Percentiles rank a stretch among this genome's conserved stretches.
Conservation (phyloP, 2,329 filamentous ascomycete species). For the Emmonsia crescens region DNA sequence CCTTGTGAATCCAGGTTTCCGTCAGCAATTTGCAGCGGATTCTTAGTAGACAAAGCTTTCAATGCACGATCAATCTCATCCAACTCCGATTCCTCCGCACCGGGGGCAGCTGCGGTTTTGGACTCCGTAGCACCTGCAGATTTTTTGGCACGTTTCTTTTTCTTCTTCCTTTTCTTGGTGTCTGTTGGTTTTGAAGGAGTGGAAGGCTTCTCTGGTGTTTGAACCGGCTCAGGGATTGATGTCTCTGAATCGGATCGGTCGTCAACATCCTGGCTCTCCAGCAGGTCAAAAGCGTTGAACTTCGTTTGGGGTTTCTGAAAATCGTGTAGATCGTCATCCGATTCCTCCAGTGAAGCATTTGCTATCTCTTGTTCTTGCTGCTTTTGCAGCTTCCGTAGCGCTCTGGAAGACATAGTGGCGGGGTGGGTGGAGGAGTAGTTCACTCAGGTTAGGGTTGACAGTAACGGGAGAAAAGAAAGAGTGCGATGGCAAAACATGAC, state of each 20-base stretch:
- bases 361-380: conserved; percentile 41
- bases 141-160: conserved; percentile 40
- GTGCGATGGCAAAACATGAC: not conserved
- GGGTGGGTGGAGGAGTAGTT: not conserved
- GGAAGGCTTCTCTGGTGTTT: conserved; percentile 9
- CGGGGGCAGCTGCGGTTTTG: conserved; percentile 7
- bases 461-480: not conserved
- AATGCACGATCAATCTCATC: conserved; percentile 60
- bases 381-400: conserved; percentile 53
- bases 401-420: conserved; percentile 50
- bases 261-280: conserved; percentile 30
- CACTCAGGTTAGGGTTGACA: conserved; percentile 4
- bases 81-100: conserved; percentile 25
- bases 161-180: conserved; percentile 54
- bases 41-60: conserved; percentile 44
- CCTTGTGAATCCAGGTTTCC: not conserved
- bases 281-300: conserved; percentile 44
- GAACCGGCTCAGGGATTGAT: conserved; percentile 12
- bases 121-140: conserved; percentile 16
- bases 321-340: conserved; percentile 31
- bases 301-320: conserved; percentile 30
- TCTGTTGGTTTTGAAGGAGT: conserved; percentile 42
- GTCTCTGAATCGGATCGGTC: conserved; percentile 25
- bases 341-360: conserved; percentile 26
- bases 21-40: conserved; percentile 11